These are phyloP conservation scores for Fraxinus greggii DNA, from an alignment of 305 asterid species.

Conservation along the genomic window DNA sequence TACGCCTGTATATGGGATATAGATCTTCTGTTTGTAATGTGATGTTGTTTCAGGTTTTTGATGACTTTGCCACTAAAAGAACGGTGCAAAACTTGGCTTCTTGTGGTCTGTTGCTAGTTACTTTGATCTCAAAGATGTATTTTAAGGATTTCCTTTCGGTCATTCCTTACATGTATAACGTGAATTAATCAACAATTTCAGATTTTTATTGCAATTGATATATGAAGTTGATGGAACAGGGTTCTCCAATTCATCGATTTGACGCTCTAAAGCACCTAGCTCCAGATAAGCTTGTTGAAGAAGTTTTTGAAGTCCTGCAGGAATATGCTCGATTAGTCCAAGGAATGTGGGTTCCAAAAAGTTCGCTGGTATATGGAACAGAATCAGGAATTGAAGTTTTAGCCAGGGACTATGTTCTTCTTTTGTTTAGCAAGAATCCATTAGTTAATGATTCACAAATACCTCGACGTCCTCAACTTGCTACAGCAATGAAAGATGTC, in stretches of 20 bases:
- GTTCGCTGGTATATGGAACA: constrained; percentile 43
- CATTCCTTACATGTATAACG: not conserved
- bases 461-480: constrained; percentile 25
- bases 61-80: constrained; percentile 68
- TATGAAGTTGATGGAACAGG: constrained; percentile 39
- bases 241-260: constrained; percentile 70
- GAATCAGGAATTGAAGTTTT: constrained; percentile 38
- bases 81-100: constrained; percentile 58
- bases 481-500: constrained; percentile 41
- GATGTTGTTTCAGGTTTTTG: constrained; percentile 52
- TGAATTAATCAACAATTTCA: not conserved
- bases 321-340: constrained; percentile 72
- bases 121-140: constrained; percentile 8
- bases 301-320: constrained; percentile 54
- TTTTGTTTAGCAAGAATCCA: constrained; percentile 54
- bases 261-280: constrained; percentile 72
- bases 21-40: constrained; percentile 17
- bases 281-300: constrained; percentile 59
- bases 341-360: constrained; percentile 87
- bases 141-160: not conserved
- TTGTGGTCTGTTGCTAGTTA: constrained; percentile 53
- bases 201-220: constrained; percentile 20
- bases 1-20: not conserved
- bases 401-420: constrained; percentile 68
- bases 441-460: constrained; percentile 35